Percentiles rank a stretch among this genome's conserved stretches.
phyloP scores from a whole-genome alignment of 331 rosid species.

The Pyracantha coccinea region DNA sequence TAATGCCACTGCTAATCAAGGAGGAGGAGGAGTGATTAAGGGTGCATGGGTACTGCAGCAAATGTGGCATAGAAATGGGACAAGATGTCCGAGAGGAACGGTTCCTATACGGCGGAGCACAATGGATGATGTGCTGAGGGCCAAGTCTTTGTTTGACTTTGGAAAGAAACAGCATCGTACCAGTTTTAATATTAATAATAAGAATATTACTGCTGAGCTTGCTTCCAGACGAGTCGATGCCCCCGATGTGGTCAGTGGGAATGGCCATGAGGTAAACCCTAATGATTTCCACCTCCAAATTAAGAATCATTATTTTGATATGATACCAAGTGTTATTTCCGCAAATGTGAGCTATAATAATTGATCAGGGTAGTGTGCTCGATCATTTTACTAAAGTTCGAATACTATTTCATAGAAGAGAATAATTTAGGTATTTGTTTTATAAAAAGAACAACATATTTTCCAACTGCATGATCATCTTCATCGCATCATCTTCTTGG shows the following conservation, averaged over 20 bases:
- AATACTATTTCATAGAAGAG: no score
- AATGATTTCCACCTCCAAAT: not conserved
- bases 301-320: not conserved
- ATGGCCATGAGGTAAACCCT: constrained; percentile 77
- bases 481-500: not conserved
- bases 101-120: constrained; percentile 70
- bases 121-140: constrained; percentile 58
- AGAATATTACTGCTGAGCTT: not conserved
- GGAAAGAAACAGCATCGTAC: constrained; percentile 54
- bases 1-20: not conserved
- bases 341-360: no score
- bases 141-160: constrained; percentile 68
- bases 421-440: no score
- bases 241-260: constrained; percentile 61
- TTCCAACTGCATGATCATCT: no score
- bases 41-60: constrained; percentile 35
- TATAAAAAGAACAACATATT: no score
- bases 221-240: constrained; percentile 33
- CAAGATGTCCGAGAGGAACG: constrained; percentile 69
- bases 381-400: no score
- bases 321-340: no score
- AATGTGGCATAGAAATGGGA: constrained; percentile 84
- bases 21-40: not conserved
- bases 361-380: no score
- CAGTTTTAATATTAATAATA: not conserved